A percentile compares a stretch with the other conserved stretches of the same genome.
Evolutionary conservation across 1,139 yeast species (phyloP).

Genomic region (Taphrina confusa): DNA sequence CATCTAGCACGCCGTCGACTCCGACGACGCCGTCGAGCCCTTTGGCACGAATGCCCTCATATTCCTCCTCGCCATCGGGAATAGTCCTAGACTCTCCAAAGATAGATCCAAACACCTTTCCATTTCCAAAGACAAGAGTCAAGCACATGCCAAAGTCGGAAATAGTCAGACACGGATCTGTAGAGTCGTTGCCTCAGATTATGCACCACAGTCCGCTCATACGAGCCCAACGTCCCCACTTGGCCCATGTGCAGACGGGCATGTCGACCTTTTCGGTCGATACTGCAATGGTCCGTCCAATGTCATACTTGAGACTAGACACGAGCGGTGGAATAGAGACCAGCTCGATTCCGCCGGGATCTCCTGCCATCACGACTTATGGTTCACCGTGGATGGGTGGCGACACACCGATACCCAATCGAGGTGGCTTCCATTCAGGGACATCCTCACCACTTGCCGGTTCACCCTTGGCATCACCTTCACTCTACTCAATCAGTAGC

Average conservation of each 20-base stretch:
- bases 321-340: too few relatives aligned
- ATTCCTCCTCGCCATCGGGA: neutral
- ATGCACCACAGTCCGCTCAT: slow-evolving; percentile 5
- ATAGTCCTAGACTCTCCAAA: neutral
- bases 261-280: slow-evolving; percentile 13
- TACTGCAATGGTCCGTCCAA: slow-evolving; percentile 11
- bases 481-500: slow-evolving; percentile 1
- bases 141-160: neutral
- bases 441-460: neutral
- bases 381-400: slow-evolving; percentile 1
- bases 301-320: neutral
- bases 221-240: slow-evolving; percentile 1
- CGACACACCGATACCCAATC: neutral
- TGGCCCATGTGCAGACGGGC: slow-evolving; percentile 2
- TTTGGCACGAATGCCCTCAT: neutral
- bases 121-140: neutral
- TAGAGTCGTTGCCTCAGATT: neutral
- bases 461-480: slow-evolving; percentile 1
- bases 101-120: neutral
- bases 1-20: neutral
- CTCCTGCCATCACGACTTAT: neutral
- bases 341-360: neutral
- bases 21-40: slow-evolving; percentile 13
- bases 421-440: neutral
- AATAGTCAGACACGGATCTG: neutral